phyloP scores from a whole-genome alignment of 2,329 filamentous ascomycete species.

The Aspergillus alliaceus region DNA sequence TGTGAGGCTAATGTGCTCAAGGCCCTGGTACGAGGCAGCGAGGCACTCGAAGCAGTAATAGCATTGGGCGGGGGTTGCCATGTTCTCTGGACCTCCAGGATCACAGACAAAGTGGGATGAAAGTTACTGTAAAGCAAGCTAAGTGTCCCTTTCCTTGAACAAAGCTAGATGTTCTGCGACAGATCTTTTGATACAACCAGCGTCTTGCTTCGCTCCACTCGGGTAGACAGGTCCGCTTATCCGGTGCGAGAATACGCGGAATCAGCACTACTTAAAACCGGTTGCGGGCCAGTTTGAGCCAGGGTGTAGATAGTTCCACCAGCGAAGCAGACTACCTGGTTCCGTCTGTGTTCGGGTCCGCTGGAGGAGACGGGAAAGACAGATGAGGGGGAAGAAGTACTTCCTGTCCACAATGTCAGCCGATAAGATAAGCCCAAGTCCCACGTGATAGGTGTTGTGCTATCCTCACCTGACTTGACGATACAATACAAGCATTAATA shows the following conservation, averaged over 20 bases:
- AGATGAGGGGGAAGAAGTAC: conserved; percentile 14
- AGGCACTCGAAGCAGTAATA: conserved; percentile 91
- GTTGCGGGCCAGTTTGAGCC: neutral
- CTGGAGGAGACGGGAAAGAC: conserved; percentile 14
- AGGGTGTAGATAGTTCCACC: neutral
- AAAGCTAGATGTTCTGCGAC: neutral
- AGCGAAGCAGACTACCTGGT: conserved; percentile 6
- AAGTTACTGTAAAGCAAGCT: neutral
- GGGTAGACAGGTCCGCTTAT: neutral
- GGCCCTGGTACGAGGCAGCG: conserved; percentile 69
- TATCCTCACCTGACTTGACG: neutral
- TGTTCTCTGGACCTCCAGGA: conserved; percentile 38
- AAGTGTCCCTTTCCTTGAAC: neutral
- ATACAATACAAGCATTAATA: too few relatives aligned
- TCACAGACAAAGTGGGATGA: neutral
- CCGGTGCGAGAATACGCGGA: neutral
- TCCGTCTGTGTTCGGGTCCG: conserved; percentile 6
- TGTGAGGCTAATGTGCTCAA: conserved; percentile 65
- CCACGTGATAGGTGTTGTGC: neutral
- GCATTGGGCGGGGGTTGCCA: conserved; percentile 86
- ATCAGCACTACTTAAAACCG: neutral
- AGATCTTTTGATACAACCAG: neutral
- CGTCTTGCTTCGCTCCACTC: neutral
- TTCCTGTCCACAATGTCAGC: neutral
- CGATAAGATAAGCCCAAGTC: conserved; percentile 11